phyloP scores from a whole-genome alignment of 257 asterid genomes.

The Solanum peruvianum region DNA sequence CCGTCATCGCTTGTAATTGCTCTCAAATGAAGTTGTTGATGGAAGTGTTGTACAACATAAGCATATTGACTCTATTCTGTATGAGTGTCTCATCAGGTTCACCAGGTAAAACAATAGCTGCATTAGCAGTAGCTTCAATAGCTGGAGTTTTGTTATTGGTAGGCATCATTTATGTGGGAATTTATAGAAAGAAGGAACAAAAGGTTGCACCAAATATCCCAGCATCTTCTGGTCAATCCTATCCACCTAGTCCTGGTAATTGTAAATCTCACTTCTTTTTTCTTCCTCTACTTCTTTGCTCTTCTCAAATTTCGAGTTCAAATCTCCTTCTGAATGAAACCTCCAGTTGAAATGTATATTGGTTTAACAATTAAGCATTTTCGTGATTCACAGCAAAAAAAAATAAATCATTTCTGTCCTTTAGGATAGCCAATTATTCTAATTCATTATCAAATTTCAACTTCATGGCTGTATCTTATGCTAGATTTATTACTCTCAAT shows the following conservation, averaged over 20 bases:
- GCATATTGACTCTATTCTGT: background rate
- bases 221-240: constrained; percentile 34
- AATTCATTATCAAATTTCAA: background rate
- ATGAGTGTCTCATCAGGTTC: constrained; percentile 40
- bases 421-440: background rate
- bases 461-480: background rate
- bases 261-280: background rate
- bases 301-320: background rate
- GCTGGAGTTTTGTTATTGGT: constrained; percentile 28
- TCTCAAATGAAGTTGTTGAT: background rate
- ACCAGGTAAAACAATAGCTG: constrained; percentile 62
- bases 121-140: constrained; percentile 35
- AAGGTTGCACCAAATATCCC: constrained; percentile 18
- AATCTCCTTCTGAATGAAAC: background rate
- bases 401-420: background rate
- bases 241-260: constrained; percentile 13
- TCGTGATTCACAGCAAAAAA: background rate
- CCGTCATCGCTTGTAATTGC: background rate
- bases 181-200: constrained; percentile 33
- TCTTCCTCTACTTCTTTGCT: background rate
- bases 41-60: constrained; percentile 1
- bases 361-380: background rate
- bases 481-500: too few relatives aligned
- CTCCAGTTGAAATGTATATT: background rate
- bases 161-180: constrained; percentile 33